phyloP scores from a whole-genome alignment of 176 grass and related monocot genomes.

The maize (Zea mays) region DNA sequence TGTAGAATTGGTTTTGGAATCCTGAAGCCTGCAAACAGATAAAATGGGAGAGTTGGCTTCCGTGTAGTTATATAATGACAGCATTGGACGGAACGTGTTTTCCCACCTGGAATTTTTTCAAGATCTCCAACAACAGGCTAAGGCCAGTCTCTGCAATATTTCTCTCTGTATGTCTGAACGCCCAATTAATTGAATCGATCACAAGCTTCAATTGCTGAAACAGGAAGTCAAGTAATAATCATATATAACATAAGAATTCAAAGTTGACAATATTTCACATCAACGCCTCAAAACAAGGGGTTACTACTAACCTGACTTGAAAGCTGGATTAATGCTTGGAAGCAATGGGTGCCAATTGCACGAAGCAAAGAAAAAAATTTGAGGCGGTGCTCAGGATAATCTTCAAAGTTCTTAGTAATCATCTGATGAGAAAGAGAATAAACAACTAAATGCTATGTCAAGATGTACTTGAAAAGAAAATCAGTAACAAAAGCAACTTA shows the following conservation, averaged over 20 bases:
- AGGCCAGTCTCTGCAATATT: conserved; percentile 99
- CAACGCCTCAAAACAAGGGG: neutral
- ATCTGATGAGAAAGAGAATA: conserved; percentile 57
- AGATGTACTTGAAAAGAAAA: conserved; percentile 5
- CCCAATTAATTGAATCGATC: conserved; percentile 97
- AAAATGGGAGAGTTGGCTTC: conserved; percentile 29
- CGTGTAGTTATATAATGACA: neutral
- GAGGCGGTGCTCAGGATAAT: conserved; percentile 97
- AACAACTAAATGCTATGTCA: conserved; percentile 8
- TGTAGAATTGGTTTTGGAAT: conserved; percentile 98
- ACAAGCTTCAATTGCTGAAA: conserved; percentile 99
- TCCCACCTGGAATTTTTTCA: conserved; percentile 91
- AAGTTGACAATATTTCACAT: neutral
- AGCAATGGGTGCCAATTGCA: conserved; percentile 96
- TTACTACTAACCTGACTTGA: conserved; percentile 74
- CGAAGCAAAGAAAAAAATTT: conserved; percentile 97
- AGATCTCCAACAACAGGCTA: conserved; percentile 85
- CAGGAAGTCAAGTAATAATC: conserved; percentile 33
- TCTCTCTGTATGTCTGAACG: conserved; percentile 97
- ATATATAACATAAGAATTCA: conserved; percentile 30
- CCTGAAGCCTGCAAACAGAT: conserved; percentile 65
- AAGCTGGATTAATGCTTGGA: conserved; percentile 94
- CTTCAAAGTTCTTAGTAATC: conserved; percentile 99
- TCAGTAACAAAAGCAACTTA: conserved; percentile 7
- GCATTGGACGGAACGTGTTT: conserved; percentile 11